Evolutionary conservation across 805 yeast genomes (phyloP), one percentile per base, ranked within the genome.

Genomic region (Pichia pseudocactophila): DNA sequence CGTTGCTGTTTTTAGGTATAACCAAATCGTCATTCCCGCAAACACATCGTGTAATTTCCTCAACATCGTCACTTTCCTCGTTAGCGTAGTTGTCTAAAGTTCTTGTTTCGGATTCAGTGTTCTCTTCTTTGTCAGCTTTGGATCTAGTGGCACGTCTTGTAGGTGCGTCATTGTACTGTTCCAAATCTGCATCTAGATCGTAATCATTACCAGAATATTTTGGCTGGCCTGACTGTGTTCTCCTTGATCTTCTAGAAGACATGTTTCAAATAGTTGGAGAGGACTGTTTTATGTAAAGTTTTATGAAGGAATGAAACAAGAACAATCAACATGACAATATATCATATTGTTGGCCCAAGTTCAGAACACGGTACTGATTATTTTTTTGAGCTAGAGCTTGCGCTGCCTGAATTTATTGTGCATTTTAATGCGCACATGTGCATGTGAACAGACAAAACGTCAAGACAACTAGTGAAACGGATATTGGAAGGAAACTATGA

Each of bases 11-110:
- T 7, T 49, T 51, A 4, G 64, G 61, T 11, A 61, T 46, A 20
- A 66, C 61, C 22, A 56, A 47, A 46, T 74, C 79, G 36, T 69
- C 69, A 49, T 68, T 65, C 11, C 78, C 77, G 55, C 77, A 79
- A 15, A 73, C 62, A 54, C 80, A 75, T 39, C 80, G 58, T 2
- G 80, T 74, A 34, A 74, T 64, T 46, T 74, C 80, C 22, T 65
- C 69, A 3, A 47, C 41, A 5, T 53, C 53, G 19, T 56, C 48
- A 32, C 59, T 57, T 4, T 49, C 60, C 3, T 55, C 66, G 7
- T 50, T 57, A 11, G 45, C 57, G 11, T 49, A 49, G 17, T 39
- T 52, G 7, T n/a, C 41, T 3, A 47, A 53, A 15, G 45, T 54
- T 33, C 46, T 33, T 7, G 7, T 35, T 3, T 31, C 42, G 16